Conservation (phyloP, 768 basidiomycete species). For the Cystofilobasidium ferigula region DNA sequence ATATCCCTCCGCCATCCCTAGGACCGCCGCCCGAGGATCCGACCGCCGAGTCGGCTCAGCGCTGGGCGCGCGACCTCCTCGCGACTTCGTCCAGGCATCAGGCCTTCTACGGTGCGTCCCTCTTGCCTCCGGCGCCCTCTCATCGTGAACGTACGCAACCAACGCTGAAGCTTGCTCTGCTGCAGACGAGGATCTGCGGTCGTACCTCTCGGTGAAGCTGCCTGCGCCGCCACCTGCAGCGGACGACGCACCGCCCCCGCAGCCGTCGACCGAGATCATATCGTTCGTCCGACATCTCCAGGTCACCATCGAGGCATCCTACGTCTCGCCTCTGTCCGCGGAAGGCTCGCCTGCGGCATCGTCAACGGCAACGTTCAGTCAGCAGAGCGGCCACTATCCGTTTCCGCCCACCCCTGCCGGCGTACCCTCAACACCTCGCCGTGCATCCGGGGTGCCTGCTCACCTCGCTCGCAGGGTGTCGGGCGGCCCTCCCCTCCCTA, state of each 20-base stretch:
- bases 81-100: neutral
- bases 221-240: neutral
- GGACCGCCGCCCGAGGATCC: neutral
- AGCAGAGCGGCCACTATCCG: neutral
- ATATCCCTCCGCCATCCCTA: neutral
- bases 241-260: neutral
- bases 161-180: neutral
- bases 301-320: conserved; percentile 72
- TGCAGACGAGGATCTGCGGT: neutral
- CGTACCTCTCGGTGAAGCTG: conserved; percentile 1
- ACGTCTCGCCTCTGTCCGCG: neutral
- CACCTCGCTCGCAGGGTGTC: conserved; percentile 7
- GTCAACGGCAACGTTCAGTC: neutral
- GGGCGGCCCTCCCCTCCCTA: neutral
- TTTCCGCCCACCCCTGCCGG: conserved; percentile 5
- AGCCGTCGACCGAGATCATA: conserved; percentile 52
- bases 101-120: conserved; percentile 6
- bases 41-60: neutral
- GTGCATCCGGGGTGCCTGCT: neutral
- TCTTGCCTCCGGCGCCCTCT: neutral
- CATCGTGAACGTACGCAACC: too few species aligned
- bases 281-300: conserved; percentile 96
- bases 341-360: neutral
- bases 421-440: neutral
- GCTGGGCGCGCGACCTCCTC: neutral